Evolutionary conservation across 805 yeast species (phyloP).

Genomic region (Zygosaccharomyces bisporus): DNA sequence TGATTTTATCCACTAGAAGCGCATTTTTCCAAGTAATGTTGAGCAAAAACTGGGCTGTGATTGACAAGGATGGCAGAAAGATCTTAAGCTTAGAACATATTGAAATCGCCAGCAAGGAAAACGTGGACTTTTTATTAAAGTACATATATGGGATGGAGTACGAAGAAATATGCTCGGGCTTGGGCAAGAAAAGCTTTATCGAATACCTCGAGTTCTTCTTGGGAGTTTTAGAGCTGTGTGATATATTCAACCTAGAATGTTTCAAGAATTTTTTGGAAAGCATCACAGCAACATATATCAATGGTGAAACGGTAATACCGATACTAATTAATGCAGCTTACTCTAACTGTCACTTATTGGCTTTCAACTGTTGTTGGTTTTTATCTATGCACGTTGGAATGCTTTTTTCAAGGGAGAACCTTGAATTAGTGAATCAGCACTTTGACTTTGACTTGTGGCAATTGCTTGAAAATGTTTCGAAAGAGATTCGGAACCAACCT

Average conservation of each 20-base stretch:
- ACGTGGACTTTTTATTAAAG: conserved; percentile 48
- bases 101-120: conserved; percentile 25
- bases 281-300: conserved; percentile 52
- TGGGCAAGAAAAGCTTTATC: conserved; percentile 16
- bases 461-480: conserved; percentile 19
- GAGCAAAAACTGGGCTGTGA: conserved; percentile 49
- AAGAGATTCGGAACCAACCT: conserved; percentile 5
- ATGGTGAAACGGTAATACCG: conserved; percentile 55
- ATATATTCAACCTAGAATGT: conserved; percentile 57
- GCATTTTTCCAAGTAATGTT: conserved; percentile 61
- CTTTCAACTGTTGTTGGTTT: conserved; percentile 62
- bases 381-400: conserved; percentile 62
- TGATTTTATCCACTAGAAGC: conserved; percentile 52
- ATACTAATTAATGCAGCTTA: conserved; percentile 53
- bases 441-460: conserved; percentile 26
- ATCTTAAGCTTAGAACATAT: conserved; percentile 45
- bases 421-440: conserved; percentile 34
- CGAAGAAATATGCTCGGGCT: conserved; percentile 18
- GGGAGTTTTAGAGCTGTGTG: conserved; percentile 57
- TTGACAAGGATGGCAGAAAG: conserved; percentile 13
- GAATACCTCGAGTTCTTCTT: conserved; percentile 38
- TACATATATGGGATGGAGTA: conserved; percentile 51
- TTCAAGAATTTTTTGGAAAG: conserved; percentile 61
- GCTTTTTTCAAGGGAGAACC: conserved; percentile 49
- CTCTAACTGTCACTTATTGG: conserved; percentile 50